phyloP scores from a whole-genome alignment of 768 basidiomycete species.

The Tricholoma sp. region DNA sequence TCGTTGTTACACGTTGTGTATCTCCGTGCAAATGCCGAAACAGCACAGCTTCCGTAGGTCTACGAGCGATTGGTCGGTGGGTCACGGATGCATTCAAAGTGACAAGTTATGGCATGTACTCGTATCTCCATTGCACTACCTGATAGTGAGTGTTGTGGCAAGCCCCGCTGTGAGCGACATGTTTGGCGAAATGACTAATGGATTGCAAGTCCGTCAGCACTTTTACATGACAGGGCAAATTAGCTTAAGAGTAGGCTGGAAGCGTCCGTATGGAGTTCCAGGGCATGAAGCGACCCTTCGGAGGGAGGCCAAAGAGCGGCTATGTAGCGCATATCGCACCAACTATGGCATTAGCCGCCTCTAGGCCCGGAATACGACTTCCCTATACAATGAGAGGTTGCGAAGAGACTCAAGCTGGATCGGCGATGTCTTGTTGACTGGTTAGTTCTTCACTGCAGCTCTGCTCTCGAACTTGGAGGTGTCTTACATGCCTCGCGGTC shows the following conservation, averaged over 20 bases:
- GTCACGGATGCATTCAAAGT: not conserved
- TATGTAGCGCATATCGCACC: not conserved
- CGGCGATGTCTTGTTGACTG: not conserved
- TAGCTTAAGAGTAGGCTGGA: not conserved
- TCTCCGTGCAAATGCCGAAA: not conserved
- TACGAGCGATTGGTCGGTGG: not conserved
- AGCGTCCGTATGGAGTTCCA: not conserved
- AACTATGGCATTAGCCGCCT: too few species aligned
- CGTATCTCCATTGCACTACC: conserved; percentile 6
- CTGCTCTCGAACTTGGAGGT: too few species aligned
- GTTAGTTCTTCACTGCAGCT: too few species aligned
- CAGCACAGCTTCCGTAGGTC: not conserved
- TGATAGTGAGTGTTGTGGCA: not conserved
- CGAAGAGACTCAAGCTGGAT: too few species aligned
- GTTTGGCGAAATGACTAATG: conserved; percentile 1
- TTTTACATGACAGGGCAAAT: not conserved
- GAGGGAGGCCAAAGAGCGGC: not conserved
- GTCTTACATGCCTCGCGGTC: too few species aligned
- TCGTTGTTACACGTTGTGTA: not conserved
- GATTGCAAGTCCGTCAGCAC: not conserved
- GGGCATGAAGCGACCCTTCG: not conserved
- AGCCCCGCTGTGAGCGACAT: too few species aligned
- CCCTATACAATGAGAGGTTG: too few species aligned
- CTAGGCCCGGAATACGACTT: too few species aligned
- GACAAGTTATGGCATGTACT: not conserved